Evolutionary conservation across 306 rosid species (phyloP).

Genomic region (Luffa aegyptiaca): DNA sequence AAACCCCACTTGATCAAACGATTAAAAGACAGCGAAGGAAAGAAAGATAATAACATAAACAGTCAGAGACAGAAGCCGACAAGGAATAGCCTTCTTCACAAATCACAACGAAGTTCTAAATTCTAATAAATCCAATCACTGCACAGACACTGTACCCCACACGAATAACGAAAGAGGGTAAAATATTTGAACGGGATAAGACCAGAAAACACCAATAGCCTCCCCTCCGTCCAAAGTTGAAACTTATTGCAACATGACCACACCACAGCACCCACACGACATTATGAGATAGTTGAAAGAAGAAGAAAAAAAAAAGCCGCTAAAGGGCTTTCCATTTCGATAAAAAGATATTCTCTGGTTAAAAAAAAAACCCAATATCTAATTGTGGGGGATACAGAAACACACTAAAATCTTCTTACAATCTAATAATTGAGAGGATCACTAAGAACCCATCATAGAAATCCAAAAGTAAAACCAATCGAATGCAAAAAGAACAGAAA

Average conservation of each 20-base stretch:
- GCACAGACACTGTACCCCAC: not conserved
- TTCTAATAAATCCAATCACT: not conserved
- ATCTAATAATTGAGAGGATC: not conserved
- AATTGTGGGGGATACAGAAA: not conserved
- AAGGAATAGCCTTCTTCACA: not conserved
- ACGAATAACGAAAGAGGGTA: not conserved
- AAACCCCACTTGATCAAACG: constrained; percentile 4
- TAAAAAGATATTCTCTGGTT: not conserved
- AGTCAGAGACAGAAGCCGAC: not conserved
- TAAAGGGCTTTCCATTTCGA: not conserved
- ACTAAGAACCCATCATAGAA: not conserved
- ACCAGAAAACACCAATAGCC: not conserved
- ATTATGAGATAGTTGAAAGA: not conserved
- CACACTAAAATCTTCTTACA: not conserved
- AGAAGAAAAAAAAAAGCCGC: not conserved
- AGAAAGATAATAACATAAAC: not conserved
- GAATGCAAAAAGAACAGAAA: not conserved
- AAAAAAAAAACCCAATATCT: not conserved
- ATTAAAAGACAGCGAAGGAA: not conserved
- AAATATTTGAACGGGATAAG: not conserved
- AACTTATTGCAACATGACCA: not conserved
- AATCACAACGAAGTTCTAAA: not conserved
- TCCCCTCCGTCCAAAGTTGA: not conserved
- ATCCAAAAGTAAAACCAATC: not conserved
- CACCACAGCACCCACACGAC: not conserved